Evolutionary conservation across 805 yeast species (phyloP).

Genomic region (Kuraishia cidri): DNA sequence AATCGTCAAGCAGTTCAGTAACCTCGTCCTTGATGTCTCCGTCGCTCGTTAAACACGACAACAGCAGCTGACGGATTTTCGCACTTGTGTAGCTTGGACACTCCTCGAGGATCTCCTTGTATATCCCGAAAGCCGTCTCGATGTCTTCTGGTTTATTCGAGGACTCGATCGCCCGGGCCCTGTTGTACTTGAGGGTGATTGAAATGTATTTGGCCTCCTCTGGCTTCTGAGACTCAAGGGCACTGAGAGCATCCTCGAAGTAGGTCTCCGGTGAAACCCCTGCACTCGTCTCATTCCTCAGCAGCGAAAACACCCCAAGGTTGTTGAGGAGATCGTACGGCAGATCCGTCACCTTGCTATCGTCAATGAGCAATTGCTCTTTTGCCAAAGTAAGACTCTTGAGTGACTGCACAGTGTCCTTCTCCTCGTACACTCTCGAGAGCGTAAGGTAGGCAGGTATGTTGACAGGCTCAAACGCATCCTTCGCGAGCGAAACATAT

Average conservation of each 20-base stretch:
- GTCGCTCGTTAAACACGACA: slow-evolving; percentile 43
- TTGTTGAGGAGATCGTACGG: slow-evolving; percentile 67
- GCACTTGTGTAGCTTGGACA: slow-evolving; percentile 74
- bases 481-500: slow-evolving; percentile 55
- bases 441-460: slow-evolving; percentile 61
- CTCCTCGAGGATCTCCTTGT: slow-evolving; percentile 43
- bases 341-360: slow-evolving; percentile 30
- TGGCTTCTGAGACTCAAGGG: slow-evolving; percentile 18
- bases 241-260: slow-evolving; percentile 31
- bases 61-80: slow-evolving; percentile 57
- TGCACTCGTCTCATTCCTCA: slow-evolving; percentile 23
- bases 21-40: slow-evolving; percentile 45
- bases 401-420: slow-evolving; percentile 60
- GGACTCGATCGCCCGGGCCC: slow-evolving; percentile 57
- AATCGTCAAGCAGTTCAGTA: slow-evolving; percentile 39
- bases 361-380: slow-evolving; percentile 42
- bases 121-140: slow-evolving; percentile 26
- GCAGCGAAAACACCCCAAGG: slow-evolving; percentile 74
- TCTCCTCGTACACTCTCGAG: slow-evolving; percentile 61
- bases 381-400: slow-evolving; percentile 35
- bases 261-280: slow-evolving; percentile 48
- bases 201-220: slow-evolving; percentile 14
- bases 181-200: slow-evolving; percentile 54
- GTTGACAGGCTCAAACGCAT: slow-evolving; percentile 47
- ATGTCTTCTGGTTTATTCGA: slow-evolving; percentile 15